Conservation (phyloP, 495 filamentous ascomycete species). For the Beverwykella pulmonaria region DNA sequence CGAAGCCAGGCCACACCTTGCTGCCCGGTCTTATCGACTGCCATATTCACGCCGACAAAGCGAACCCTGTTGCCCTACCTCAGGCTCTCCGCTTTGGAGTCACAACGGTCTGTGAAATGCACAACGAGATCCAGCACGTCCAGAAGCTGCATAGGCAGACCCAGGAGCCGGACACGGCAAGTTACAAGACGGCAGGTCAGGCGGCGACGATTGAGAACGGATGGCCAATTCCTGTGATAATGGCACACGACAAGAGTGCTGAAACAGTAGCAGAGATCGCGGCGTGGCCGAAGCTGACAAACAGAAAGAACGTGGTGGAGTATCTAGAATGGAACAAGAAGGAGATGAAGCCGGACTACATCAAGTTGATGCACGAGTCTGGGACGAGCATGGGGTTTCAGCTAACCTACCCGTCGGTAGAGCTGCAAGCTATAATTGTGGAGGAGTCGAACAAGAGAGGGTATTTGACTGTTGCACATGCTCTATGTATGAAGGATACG, state of each 20-base stretch:
- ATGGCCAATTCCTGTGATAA: slow-evolving; percentile 46
- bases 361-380: slow-evolving; percentile 49
- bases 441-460: slow-evolving; percentile 42
- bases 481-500: slow-evolving; percentile 40
- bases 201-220: slow-evolving; percentile 46
- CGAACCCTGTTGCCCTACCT: slow-evolving; percentile 39
- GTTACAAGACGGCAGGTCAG: slow-evolving; percentile 41
- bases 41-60: slow-evolving; percentile 45
- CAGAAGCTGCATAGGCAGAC: slow-evolving; percentile 54
- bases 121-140: slow-evolving; percentile 49
- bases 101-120: slow-evolving; percentile 47
- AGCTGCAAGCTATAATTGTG: slow-evolving; percentile 44
- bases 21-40: slow-evolving; percentile 47
- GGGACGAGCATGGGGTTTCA: slow-evolving; percentile 38
- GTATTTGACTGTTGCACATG: slow-evolving; percentile 42
- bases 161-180: slow-evolving; percentile 39
- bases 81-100: slow-evolving; percentile 46
- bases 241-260: slow-evolving; percentile 37
- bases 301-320: slow-evolving; percentile 36
- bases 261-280: slow-evolving; percentile 42
- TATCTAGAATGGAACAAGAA: slow-evolving; percentile 39
- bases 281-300: slow-evolving; percentile 43
- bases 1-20: slow-evolving; percentile 45
- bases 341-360: slow-evolving; percentile 43
- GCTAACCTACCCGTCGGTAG: slow-evolving; percentile 39